These are phyloP conservation scores for Ganoderma sp. DNA, from an alignment of 1,284 basidiomycete genomes.

Conservation along the genomic window DNA sequence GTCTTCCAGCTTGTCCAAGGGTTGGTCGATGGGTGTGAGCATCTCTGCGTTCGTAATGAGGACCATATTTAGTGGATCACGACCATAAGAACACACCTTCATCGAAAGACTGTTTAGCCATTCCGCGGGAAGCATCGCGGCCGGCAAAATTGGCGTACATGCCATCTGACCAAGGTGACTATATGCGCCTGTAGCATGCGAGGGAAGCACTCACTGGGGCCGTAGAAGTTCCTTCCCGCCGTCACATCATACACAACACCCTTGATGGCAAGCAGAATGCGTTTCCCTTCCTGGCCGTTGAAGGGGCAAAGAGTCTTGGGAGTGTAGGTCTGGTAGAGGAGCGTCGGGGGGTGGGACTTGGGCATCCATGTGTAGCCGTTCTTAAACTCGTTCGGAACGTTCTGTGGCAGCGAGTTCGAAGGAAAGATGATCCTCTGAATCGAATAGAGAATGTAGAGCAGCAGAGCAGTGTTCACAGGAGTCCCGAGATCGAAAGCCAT, in stretches of 20 bases:
- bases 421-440: conserved; percentile 78
- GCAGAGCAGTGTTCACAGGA: conserved; percentile 75
- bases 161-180: conserved; percentile 60
- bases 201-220: conserved; percentile 75
- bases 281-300: conserved; percentile 68
- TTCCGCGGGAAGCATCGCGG: conserved; percentile 90
- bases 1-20: conserved; percentile 83
- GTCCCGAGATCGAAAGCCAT: conserved; percentile 59
- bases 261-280: conserved; percentile 88
- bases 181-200: too few species aligned
- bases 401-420: conserved; percentile 52
- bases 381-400: conserved; percentile 73
- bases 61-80: too few species aligned
- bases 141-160: conserved; percentile 98
- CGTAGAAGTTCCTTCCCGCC: conserved; percentile 88
- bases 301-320: conserved; percentile 74
- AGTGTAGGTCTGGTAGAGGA: conserved; percentile 79
- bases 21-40: conserved; percentile 86
- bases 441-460: conserved; percentile 81
- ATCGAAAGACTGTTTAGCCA: conserved; percentile 98
- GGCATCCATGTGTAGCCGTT: conserved; percentile 88
- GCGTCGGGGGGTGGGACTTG: conserved; percentile 74
- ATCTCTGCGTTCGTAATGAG: conserved; percentile 64
- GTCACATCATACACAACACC: conserved; percentile 93
- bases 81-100: too few species aligned